Base-by-base conservation (phyloP, 2,329 filamentous ascomycete genomes). In the Capronia americana region DNA sequence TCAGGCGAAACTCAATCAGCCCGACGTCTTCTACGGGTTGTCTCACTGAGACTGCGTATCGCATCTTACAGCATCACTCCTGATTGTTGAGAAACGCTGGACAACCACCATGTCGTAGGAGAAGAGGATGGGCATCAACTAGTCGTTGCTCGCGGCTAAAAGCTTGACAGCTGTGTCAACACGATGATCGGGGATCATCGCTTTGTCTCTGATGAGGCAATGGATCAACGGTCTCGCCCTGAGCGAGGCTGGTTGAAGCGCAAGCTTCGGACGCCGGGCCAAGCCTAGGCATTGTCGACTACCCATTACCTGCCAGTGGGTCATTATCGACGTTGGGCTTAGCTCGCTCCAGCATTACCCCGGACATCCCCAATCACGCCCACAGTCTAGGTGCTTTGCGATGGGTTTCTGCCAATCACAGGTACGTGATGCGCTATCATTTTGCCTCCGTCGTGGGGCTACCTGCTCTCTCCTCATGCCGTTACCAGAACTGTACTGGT, bases 251-350 rank as follows among this genome's bases (percentile, higher is more conserved):
- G 46, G 44, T 28, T 46, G n/a, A 61, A n/a, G 4, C 51, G 58
- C 6, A 53, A 51, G 46, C n/a, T 30, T 41, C n/a, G 14, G 12
- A 38, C 34, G 46, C 46, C 30, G 23, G 30, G 32, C 28, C 32
- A 32, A 34, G 20, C 32, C 58, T 61, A 23, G 58, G 46, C 46
- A 53, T 17, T 8, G 28, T 61, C 28, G 20, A 48, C 46, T 23
- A 11, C 30, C 23, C 23, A 38, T 24, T 38, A 4, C 41, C 30
- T 3, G 58, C 23, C 48, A 28, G 66, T 68, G 66, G 66, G 63
- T 68, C 66, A 68, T 68, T 68, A 55, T 48, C 66, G 56, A 38
- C 32, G 62, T 68, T 63, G 7, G 60, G 66, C 53, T 51, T 68
- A 68, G 66, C 56, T 50, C 32, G 48, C 56, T 57, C 63, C 66